These are phyloP conservation scores for Capsicum pubescens DNA, from an alignment of 257 asterid species.

Conservation along the genomic window DNA sequence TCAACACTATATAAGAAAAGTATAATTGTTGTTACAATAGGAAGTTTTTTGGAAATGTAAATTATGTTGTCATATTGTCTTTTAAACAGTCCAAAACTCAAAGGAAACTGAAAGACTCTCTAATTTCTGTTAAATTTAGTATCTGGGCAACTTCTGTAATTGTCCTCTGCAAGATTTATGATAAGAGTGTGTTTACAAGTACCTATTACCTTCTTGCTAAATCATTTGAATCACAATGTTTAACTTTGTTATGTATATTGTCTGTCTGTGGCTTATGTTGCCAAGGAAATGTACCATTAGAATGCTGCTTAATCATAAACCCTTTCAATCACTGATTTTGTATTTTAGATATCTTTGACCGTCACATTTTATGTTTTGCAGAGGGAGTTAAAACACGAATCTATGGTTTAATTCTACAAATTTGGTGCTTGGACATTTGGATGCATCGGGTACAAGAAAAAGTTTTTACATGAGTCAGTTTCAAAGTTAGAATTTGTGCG, in stretches of 20 bases:
- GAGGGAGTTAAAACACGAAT: conserved; percentile 21
- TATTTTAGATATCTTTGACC: conserved; percentile 25
- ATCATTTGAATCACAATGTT: not conserved
- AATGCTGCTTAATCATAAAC: not conserved
- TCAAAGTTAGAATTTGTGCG: conserved; percentile 56
- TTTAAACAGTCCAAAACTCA: not conserved
- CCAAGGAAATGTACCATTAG: not conserved
- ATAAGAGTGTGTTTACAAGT: not conserved
- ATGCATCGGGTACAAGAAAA: conserved; percentile 53
- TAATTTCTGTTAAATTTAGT: not conserved
- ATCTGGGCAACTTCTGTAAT: not conserved
- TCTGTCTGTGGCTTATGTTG: not conserved
- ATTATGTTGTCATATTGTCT: conserved; percentile 5
- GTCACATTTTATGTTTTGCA: conserved; percentile 30
- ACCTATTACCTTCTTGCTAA: not conserved
- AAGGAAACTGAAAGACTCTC: not conserved
- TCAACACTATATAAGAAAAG: too few relatives aligned
- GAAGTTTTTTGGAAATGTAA: not conserved
- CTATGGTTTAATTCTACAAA: conserved; percentile 21
- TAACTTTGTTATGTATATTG: not conserved
- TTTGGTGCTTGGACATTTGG: conserved; percentile 60
- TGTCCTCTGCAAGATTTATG: not conserved
- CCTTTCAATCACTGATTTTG: conserved; percentile 1
- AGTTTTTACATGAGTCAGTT: conserved; percentile 46
- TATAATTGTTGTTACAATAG: not conserved